Percentiles rank a stretch among this genome's conserved stretches.
These are phyloP conservation scores for Colletotrichum noveboracense DNA, from an alignment of 2,329 filamentous ascomycete species.

Conservation along the genomic window DNA sequence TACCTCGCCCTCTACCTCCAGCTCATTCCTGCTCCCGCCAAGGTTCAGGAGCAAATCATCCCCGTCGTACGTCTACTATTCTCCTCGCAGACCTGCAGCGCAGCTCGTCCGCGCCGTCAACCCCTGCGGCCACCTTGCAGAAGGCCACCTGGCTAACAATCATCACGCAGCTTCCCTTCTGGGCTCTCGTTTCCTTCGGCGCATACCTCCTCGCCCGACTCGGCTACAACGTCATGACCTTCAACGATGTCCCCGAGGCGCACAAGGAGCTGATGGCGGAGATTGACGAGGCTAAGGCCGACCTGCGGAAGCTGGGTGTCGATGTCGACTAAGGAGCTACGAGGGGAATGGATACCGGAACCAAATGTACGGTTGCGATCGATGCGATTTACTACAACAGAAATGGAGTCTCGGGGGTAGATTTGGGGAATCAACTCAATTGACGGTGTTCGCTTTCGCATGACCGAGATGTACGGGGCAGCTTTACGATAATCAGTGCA, in stretches of 20 bases:
- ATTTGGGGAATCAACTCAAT: background rate
- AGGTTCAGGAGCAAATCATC: slow-evolving; percentile 84
- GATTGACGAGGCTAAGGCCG: slow-evolving; percentile 77
- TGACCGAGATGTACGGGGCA: background rate
- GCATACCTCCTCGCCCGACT: slow-evolving; percentile 91
- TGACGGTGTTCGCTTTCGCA: background rate
- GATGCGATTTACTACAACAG: background rate
- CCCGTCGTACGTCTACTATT: too few relatives aligned
- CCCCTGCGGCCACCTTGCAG: background rate
- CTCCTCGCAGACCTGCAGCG: too few relatives aligned
- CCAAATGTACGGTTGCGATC: background rate
- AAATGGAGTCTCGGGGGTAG: background rate
- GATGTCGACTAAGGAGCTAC: slow-evolving; percentile 67
- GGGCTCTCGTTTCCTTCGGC: slow-evolving; percentile 88
- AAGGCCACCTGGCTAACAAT: background rate
- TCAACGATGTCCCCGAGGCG: slow-evolving; percentile 93
- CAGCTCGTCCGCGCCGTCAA: too few relatives aligned
- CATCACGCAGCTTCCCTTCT: slow-evolving; percentile 81
- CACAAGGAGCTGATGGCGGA: slow-evolving; percentile 88
- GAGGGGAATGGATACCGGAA: background rate
- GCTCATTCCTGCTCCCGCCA: slow-evolving; percentile 78
- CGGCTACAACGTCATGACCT: slow-evolving; percentile 90
- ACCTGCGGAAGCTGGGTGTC: slow-evolving; percentile 76
- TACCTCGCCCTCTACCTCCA: slow-evolving; percentile 88
- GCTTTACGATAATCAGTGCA: background rate